Evolutionary conservation across 2,329 filamentous ascomycete genomes (phyloP), one percentile per base, ranked within the genome.

Genomic region (Teratosphaeria destructans): DNA sequence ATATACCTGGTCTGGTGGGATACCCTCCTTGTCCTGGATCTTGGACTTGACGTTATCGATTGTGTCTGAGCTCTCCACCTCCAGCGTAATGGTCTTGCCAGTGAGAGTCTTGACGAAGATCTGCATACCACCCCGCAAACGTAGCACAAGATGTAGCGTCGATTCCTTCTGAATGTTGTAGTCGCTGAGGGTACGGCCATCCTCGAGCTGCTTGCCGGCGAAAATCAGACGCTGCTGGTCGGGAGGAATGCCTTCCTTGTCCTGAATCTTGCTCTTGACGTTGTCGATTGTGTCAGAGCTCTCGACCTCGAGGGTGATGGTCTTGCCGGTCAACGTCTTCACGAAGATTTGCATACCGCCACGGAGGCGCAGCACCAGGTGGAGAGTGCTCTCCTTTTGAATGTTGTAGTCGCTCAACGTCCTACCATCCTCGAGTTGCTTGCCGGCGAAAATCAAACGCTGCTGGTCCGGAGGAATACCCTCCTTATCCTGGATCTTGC

Each of bases 401-500:
- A 96, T 96, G 79, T 95, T 95, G 84, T 96, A 96, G 75, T 95
- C 91, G 62, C 84, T 87, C 0, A 95, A 81, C 32, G 91, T 95
- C 58, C 92, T 90, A 63, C 93, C 92, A 68, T 97, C 93, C 76
- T 97, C 93, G 3, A 96, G 85, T 75, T 96, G 92, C 83, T 96
- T 96, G 60, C 92, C 93, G 53, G 92, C 92, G 68, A 96, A 96
- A 75, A 96, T 96, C 67, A 96, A 77, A 68, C 92, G 93, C 80
- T 96, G 92, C 78, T 97, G 92, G 73, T 96, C 92, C 11, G 92
- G 92, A 54, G 92, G 93, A 59, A 96, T 96, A 29, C 92, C 92
- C 77, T 96, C 92, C 84, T 96, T 96, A 72, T 96, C 92, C 77
- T 96, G 92, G 52, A 96, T 96, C 84, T 96, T 96, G 56, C 83